Conservation (phyloP, 1,284 basidiomycete species). For the Grifola frondosa region DNA sequence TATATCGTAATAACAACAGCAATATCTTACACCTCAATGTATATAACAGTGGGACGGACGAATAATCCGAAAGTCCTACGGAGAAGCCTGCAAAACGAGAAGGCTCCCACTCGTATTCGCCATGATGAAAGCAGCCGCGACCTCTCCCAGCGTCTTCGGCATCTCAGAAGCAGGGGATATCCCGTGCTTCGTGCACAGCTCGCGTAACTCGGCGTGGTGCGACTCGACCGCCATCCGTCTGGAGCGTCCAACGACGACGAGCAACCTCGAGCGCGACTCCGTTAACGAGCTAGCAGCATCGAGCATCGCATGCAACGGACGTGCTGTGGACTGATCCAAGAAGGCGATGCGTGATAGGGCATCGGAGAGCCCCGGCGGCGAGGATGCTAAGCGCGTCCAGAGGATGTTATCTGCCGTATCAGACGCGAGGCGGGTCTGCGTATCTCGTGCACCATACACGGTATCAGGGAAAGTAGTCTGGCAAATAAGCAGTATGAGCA, state of each 20-base stretch:
- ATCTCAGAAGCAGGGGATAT: conserved; percentile 19
- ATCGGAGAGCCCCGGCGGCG: conserved; percentile 31
- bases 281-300: conserved; percentile 37
- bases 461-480: conserved; percentile 64
- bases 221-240: conserved; percentile 63
- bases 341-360: conserved; percentile 62
- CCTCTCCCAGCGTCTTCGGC: conserved; percentile 22
- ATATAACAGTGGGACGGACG: neutral
- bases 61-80: conserved; percentile 3
- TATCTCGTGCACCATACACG: conserved; percentile 60
- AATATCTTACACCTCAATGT: neutral
- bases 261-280: conserved; percentile 38
- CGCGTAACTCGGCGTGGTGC: conserved; percentile 54
- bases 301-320: conserved; percentile 57
- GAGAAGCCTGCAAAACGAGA: conserved; percentile 26
- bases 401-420: conserved; percentile 72
- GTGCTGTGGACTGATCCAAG: conserved; percentile 40
- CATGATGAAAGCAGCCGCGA: conserved; percentile 25
- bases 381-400: conserved; percentile 53
- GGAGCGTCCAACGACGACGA: conserved; percentile 75
- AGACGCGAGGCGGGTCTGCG: conserved; percentile 64
- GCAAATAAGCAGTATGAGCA: conserved; percentile 6
- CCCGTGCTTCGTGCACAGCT: conserved; percentile 17
- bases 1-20: neutral
- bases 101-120: conserved; percentile 22